A percentile compares a stretch with the other conserved stretches of the same genome.
Conservation (phyloP, 2,329 filamentous ascomycete species). For the Colletotrichum camelliae region DNA sequence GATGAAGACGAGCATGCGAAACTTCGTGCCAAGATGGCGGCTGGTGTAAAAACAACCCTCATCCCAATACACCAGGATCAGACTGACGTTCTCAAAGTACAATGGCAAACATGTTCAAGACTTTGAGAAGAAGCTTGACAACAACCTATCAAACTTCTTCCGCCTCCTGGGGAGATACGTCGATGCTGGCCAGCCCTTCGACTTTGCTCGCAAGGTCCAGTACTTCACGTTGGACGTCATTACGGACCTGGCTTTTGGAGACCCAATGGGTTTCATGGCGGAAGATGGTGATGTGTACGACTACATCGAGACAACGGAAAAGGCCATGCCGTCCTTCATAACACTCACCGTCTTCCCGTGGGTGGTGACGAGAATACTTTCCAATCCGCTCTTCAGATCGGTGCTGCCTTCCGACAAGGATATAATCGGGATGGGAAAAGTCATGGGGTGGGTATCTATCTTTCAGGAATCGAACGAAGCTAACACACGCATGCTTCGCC, state of each 20-base stretch:
- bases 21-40: slow-evolving; percentile 53
- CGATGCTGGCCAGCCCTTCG: slow-evolving; percentile 43
- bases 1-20: slow-evolving; percentile 48
- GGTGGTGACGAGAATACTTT: slow-evolving; percentile 41
- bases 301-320: slow-evolving; percentile 49
- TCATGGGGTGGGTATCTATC: slow-evolving; percentile 47
- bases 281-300: slow-evolving; percentile 51
- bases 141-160: slow-evolving; percentile 49
- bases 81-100: slow-evolving; percentile 34
- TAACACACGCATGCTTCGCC: slow-evolving; percentile 32
- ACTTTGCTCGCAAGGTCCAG: slow-evolving; percentile 52
- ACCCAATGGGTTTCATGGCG: slow-evolving; percentile 50
- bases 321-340: slow-evolving; percentile 47
- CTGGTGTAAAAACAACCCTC: slow-evolving; percentile 44
- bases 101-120: slow-evolving; percentile 56
- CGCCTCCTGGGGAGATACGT: slow-evolving; percentile 45
- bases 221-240: slow-evolving; percentile 62
- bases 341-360: slow-evolving; percentile 46
- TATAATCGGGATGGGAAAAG: slow-evolving; percentile 39
- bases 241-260: slow-evolving; percentile 53
- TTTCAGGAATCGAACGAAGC: slow-evolving; percentile 28
- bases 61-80: neutral
- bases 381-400: slow-evolving; percentile 42
- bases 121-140: slow-evolving; percentile 53
- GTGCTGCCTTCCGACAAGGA: slow-evolving; percentile 45